phyloP scores from a whole-genome alignment of 176 grass and related monocot species.

The Oryza australiensis region DNA sequence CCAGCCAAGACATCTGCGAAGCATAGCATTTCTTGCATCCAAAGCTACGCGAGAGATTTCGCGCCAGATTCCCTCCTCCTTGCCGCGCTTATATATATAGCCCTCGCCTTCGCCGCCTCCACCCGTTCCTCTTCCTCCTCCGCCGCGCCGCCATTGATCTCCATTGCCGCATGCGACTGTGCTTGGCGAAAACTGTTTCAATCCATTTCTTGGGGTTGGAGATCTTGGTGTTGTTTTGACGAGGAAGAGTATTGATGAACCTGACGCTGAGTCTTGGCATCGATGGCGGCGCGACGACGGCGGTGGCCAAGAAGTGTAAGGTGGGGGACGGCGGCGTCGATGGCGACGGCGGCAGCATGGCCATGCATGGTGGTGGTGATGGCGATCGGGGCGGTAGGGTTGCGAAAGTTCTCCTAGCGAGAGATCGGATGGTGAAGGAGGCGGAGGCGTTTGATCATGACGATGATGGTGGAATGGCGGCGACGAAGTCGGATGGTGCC shows the following conservation, averaged over 20 bases:
- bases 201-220: not conserved
- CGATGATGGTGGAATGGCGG: not conserved
- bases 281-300: not conserved
- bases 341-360: not conserved
- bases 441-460: not conserved
- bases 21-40: conserved; percentile 50
- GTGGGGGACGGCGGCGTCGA: not conserved
- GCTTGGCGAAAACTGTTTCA: not conserved
- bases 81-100: conserved; percentile 26
- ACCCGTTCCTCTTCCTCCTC: not conserved
- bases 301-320: conserved; percentile 41
- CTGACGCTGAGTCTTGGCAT: conserved; percentile 54
- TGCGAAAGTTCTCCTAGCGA: conserved; percentile 42
- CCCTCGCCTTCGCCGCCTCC: not conserved
- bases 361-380: not conserved
- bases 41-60: conserved; percentile 46
- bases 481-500: not conserved
- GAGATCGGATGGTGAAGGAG: conserved; percentile 41
- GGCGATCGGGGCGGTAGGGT: conserved; percentile 27
- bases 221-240: no score
- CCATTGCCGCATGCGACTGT: not conserved
- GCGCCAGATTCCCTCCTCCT: conserved; percentile 27
- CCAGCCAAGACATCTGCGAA: conserved; percentile 31
- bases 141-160: not conserved
- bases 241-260: conserved; percentile 35